Evolutionary conservation across 2,329 filamentous ascomycete genomes (phyloP), one percentile per base, ranked within the genome.

Genomic region (Penicillium sp.): DNA sequence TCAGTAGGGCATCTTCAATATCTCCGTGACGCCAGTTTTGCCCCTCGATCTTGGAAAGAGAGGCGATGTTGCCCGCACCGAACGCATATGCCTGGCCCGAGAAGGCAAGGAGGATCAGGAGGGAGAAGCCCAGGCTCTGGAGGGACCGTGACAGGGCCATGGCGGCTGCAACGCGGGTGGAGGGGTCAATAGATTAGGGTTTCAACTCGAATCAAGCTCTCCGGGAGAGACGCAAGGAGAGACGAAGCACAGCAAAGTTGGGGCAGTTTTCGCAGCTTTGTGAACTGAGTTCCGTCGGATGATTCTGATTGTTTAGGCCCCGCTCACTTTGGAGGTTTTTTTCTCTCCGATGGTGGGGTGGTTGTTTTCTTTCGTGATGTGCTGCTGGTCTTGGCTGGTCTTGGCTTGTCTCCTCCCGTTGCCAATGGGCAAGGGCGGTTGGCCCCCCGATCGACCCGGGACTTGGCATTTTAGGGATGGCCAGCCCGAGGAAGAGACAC

Each of bases 21-120:
- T 97, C 93, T 72, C 91, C 91, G 84, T 94, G 90, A 67, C 90
- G 89, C 89, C 89, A 96, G 76, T 96, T 96, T 75, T 91, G 84
- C 66, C 92, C 92, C 76, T 95, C 91, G 56, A 96, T 84, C 74
- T 88, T 89, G 72, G 91, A 90, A 62, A 92, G 84, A 60, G 89
- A 87, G 45, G 90, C 91, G 75, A 96, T 95, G 78, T 96, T 96
- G 64, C 93, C 93, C 70, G 92, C 92, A 67, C 92, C 92, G 73
- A 96, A 96, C 57, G 91, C 92, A 68, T 89, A 82, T 38, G 86
- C 85, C 19, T 90, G 90, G 62, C 83, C 83, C 57, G 88, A 86
- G 71, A 92, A 85, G 67, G 86, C 79, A 68, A 93, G 81, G 67
- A 94, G 79, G 66, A 92, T 69, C 13, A 83, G 68, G 37, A 82